These are phyloP conservation scores for Suhomyces kilbournensis DNA, from an alignment of 805 yeast genomes.

Conservation along the genomic window DNA sequence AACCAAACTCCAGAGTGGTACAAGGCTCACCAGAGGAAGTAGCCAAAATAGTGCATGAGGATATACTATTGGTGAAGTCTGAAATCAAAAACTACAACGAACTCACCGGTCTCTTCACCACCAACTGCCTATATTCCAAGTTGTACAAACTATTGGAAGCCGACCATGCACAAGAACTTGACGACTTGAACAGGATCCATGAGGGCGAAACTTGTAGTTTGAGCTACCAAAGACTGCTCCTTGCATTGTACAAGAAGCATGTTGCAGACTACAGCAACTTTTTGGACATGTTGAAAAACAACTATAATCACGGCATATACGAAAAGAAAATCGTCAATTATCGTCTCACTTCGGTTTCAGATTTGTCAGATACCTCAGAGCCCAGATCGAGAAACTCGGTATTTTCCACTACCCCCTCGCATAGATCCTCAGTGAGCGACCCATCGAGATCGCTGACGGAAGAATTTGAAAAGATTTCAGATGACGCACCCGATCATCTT, in stretches of 20 bases:
- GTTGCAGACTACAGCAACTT: constrained; percentile 20
- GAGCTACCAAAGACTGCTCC: constrained; percentile 15
- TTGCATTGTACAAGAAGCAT: constrained; percentile 16
- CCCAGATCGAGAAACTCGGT: not conserved
- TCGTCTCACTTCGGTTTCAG: constrained; percentile 2
- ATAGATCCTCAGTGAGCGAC: not conserved
- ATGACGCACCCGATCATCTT: constrained; percentile 13
- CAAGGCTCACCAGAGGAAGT: constrained; percentile 17
- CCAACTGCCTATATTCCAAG: constrained; percentile 20
- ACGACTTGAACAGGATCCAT: constrained; percentile 10
- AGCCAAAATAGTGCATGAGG: constrained; percentile 20
- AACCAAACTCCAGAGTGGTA: constrained; percentile 5
- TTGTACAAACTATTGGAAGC: constrained; percentile 19
- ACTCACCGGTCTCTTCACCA: constrained; percentile 16
- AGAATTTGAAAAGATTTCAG: constrained; percentile 5
- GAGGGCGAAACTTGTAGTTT: constrained; percentile 10
- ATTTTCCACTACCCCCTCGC: not conserved
- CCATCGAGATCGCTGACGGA: not conserved
- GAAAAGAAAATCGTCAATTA: constrained; percentile 12
- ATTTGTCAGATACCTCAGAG: not conserved
- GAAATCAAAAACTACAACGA: constrained; percentile 23
- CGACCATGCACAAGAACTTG: constrained; percentile 17
- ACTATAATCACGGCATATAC: constrained; percentile 23
- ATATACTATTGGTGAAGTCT: constrained; percentile 17
- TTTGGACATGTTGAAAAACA: constrained; percentile 19